phyloP scores from a whole-genome alignment of 2,329 filamentous ascomycete genomes.

The Aspergillus brasiliensis region DNA sequence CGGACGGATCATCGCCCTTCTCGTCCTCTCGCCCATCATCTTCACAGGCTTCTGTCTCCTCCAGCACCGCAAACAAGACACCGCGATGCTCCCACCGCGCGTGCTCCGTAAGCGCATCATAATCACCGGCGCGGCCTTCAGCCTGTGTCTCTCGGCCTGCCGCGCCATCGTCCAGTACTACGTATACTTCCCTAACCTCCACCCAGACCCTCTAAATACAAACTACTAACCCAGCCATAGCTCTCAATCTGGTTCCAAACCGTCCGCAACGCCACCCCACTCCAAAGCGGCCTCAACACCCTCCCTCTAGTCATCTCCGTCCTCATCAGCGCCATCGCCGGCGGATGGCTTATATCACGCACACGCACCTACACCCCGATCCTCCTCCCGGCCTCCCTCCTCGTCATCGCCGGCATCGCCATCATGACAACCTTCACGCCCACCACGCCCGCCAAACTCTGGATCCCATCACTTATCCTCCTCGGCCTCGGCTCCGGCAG shows the following conservation, averaged over 20 bases:
- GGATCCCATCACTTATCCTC: background rate
- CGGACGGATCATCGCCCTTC: background rate
- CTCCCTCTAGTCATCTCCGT: background rate
- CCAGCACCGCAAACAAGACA: background rate
- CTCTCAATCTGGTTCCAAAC: slow-evolving; percentile 2
- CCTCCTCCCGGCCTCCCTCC: background rate
- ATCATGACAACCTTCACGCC: background rate
- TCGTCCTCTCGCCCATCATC: background rate
- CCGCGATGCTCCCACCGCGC: background rate
- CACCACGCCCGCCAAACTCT: background rate
- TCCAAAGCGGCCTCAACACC: background rate
- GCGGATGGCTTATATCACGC: background rate
- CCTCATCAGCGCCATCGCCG: background rate
- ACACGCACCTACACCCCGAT: background rate
- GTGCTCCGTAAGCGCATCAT: background rate
- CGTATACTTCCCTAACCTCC: background rate
- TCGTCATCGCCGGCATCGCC: background rate
- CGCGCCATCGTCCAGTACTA: slow-evolving; percentile 3
- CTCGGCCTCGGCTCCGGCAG: background rate
- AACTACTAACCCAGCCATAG: background rate
- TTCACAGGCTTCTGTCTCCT: slow-evolving; percentile 2
- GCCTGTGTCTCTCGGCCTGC: background rate
- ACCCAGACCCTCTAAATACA: background rate
- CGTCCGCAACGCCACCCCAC: background rate
- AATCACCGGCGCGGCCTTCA: background rate